phyloP scores from a whole-genome alignment of 2,329 filamentous ascomycete genomes.

The Botrytis paeoniae region DNA sequence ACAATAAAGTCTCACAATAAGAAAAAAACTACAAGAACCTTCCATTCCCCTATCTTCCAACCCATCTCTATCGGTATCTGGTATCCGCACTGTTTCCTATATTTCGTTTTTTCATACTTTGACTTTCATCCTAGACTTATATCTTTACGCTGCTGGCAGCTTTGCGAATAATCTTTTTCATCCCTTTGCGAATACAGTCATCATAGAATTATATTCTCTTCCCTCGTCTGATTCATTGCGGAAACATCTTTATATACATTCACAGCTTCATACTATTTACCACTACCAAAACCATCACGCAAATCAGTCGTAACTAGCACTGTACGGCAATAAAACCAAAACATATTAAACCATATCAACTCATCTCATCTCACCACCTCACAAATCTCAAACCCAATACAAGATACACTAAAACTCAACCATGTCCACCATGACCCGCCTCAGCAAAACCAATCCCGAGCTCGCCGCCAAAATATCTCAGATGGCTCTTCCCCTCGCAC shows the following conservation, averaged over 20 bases:
- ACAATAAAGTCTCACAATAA: slow-evolving; percentile 11
- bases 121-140: slow-evolving; percentile 6
- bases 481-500: slow-evolving; percentile 63
- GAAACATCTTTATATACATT: slow-evolving; percentile 8
- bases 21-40: slow-evolving; percentile 18
- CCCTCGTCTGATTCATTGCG: slow-evolving; percentile 1
- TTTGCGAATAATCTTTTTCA: slow-evolving; percentile 22
- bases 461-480: slow-evolving; percentile 61
- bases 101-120: background rate
- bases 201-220: background rate
- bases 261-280: background rate
- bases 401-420: background rate
- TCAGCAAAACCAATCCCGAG: slow-evolving; percentile 43
- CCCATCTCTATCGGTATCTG: slow-evolving; percentile 10
- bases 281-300: too few species aligned
- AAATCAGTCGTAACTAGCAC: background rate
- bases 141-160: slow-evolving; percentile 32
- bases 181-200: slow-evolving; percentile 8
- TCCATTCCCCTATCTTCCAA: background rate
- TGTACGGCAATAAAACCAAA: background rate
- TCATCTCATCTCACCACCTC: background rate
- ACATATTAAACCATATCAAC: background rate
- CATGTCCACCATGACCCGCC: slow-evolving; percentile 3
- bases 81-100: slow-evolving; percentile 5
- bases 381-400: background rate